Evolutionary conservation across 2,329 filamentous ascomycete species (phyloP), one percentile per base, ranked within the genome.

Genomic region (Dothideomycetes sp.): DNA sequence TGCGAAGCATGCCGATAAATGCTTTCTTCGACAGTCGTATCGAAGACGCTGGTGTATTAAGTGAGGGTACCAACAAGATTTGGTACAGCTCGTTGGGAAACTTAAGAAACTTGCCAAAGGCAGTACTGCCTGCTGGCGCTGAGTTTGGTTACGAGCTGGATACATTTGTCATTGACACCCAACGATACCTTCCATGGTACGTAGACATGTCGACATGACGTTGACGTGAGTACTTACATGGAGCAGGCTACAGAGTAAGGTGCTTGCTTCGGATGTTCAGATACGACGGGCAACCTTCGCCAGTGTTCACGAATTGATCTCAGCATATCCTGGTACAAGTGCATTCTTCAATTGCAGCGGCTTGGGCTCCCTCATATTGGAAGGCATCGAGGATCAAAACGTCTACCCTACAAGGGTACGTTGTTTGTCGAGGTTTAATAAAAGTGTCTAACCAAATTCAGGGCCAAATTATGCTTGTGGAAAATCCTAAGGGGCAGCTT

Each of bases 391-490:
- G 59, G 87, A 94, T 53, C 56, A 64, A 42, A 72, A 68, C 3
- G 72, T 94, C 46, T 68, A 41, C 5, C 39, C 39, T 3, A 41
- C 39, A 11, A 32, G 34, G 22, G 38, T 40, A 31, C 5, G 22
- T 27, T 19, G 2, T 24, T 12, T 14, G 30, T 27, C 7, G 22
- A 27, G 12, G 22, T 7, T 7, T 12, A 12, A 31, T 40, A 10
- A 40, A 10, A 1, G 3, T 2, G 7, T 7, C 22, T 27, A n/a
- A n/a, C n/a, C n/a, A n/a, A 3, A 10, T 29, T 5, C 31, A 40
- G 3, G 87, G 84, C 2, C 87, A 94, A 61, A 74, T 82, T 8
- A 81, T 91, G 0, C 57, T 93, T 0, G 83, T 93, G 15, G 67
- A 84, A 43, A 89, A 91, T 60, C 11, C 63, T 5, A 34, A 65